Evolutionary conservation across 2,329 filamentous ascomycete species (phyloP), one percentile per base, ranked within the genome.

Genomic region (Lizonia empirigonia): DNA sequence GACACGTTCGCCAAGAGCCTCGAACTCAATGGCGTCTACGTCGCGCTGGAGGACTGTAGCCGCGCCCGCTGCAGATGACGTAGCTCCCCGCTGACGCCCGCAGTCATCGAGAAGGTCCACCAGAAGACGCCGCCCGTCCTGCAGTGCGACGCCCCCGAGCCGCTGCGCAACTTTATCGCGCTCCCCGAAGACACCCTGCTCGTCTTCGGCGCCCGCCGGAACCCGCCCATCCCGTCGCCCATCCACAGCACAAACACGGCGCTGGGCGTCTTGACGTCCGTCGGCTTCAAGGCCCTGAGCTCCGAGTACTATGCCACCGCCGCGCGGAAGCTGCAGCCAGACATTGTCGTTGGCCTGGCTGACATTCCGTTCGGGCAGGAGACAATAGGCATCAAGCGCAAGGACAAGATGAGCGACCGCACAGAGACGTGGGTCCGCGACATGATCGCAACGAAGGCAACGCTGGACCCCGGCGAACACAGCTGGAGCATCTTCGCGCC

Each of bases 31-130:
- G 89, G 88, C 20, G 80, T 90, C 3, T 96, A 96, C 69, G 78
- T 94, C 65, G 90, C 88, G 0, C 77, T 97, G 22, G 94, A 99
- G 79, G 94, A 99, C 74, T 97, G 94, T 97, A 80, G 74, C 89
- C 73, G 44, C 18, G 29, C 19, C 8, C 7, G n/a, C n/a, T 18
- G 13, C 16, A 5, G 23, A 46, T 48, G 39, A 42, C 47, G 22
- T 44, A 27, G 26, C 37, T 42, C 46, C 46, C 53, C 38, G 67
- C 77, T 80, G 69, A 81, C 56, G 35, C 34, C 55, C 58, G 63
- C 73, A 88, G 85, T 87, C 75, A 78, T 88, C 69, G 85, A 87
- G 74, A 85, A 81, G 70, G 75, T 74, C 50, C 75, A 77, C 24
- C 60, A 70, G 34, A 74, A 79, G 55, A 74, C 74, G 42, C 79